Conservation (phyloP, 768 basidiomycete genomes). For the Hirschioporus abietinus region DNA sequence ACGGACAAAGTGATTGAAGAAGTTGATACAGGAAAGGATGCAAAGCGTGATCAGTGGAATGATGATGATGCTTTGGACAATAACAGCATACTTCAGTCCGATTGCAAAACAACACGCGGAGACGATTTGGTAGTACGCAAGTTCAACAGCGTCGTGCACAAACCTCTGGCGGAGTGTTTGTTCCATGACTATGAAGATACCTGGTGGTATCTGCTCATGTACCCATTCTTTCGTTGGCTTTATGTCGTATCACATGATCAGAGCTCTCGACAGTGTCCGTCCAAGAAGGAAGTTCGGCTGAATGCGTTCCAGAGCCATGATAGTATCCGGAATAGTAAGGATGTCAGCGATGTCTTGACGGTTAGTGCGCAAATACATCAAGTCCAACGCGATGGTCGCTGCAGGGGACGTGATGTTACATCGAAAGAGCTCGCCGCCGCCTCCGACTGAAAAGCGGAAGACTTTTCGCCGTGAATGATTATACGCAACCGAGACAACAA, state of each 20-base stretch:
- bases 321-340: too few relatives aligned
- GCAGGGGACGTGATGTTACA: conserved; percentile 89
- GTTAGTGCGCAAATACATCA: conserved; percentile 89
- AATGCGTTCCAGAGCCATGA: conserved; percentile 73
- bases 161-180: too few relatives aligned
- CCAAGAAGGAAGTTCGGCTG: conserved; percentile 85
- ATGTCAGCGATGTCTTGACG: conserved; percentile 72
- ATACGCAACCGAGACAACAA: conserved; percentile 63
- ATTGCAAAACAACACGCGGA: conserved; percentile 90
- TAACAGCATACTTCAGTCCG: conserved; percentile 91
- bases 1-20: too few relatives aligned
- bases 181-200: too few relatives aligned
- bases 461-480: too few relatives aligned
- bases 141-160: too few relatives aligned
- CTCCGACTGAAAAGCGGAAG: too few relatives aligned
- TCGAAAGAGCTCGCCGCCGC: conserved; percentile 44
- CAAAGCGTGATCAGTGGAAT: too few relatives aligned
- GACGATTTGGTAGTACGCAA: conserved; percentile 85
- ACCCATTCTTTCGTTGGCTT: conserved; percentile 72
- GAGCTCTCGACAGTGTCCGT: conserved; percentile 65
- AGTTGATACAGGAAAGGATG: too few relatives aligned
- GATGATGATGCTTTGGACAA: too few relatives aligned
- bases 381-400: conserved; percentile 80
- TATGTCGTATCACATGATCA: conserved; percentile 87
- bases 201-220: conserved; percentile 57